A percentile compares a stretch with the other conserved stretches of the same genome.
phyloP scores from a whole-genome alignment of 345 rosid species.

The Hibiscus trionum region DNA sequence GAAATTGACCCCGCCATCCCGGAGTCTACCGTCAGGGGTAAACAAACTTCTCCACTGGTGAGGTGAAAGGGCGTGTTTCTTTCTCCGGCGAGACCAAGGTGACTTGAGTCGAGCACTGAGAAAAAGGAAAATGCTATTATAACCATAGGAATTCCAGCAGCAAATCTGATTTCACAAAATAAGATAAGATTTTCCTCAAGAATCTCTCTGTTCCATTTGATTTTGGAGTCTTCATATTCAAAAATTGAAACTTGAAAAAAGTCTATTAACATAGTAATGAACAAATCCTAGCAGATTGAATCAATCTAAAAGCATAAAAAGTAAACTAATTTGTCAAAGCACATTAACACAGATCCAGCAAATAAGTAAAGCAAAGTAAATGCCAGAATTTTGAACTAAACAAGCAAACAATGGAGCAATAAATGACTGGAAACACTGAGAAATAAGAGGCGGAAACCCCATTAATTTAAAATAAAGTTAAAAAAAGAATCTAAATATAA shows the following conservation, averaged over 20 bases:
- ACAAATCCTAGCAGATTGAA: background rate
- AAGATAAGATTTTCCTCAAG: background rate
- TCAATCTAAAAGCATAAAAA: background rate
- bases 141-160: background rate
- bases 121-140: background rate
- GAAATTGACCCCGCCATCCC: constrained; percentile 66
- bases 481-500: background rate
- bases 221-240: background rate
- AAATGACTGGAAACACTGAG: background rate
- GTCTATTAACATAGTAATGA: background rate
- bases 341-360: constrained; percentile 1
- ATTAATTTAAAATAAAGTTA: background rate
- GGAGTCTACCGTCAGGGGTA: constrained; percentile 63
- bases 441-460: background rate
- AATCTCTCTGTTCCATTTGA: background rate
- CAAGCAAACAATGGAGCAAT: background rate
- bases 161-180: background rate
- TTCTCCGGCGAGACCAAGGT: constrained; percentile 81
- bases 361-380: background rate
- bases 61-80: constrained; percentile 59
- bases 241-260: background rate
- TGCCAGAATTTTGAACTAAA: background rate
- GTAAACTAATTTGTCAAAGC: background rate
- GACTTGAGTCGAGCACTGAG: constrained; percentile 65
- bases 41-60: constrained; percentile 71